Evolutionary conservation across 805 yeast species (phyloP).

Genomic region (Wickerhamomyces rabaulensis): DNA sequence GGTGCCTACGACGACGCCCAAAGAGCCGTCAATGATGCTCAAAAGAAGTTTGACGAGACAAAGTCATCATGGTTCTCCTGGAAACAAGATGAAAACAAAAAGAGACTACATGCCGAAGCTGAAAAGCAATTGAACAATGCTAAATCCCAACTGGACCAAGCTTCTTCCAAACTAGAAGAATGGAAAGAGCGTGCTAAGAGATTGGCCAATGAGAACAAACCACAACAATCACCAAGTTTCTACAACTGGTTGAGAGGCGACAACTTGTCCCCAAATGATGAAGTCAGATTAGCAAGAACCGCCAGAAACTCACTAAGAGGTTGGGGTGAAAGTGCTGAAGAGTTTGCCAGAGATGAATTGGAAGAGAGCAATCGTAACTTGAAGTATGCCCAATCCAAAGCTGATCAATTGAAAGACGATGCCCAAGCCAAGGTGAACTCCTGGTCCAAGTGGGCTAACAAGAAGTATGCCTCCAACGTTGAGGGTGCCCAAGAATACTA

Average conservation of each 20-base stretch:
- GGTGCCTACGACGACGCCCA: constrained; percentile 26
- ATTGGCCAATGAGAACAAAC: constrained; percentile 7
- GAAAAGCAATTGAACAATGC: constrained; percentile 20
- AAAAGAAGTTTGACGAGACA: constrained; percentile 31
- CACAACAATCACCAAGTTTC: constrained; percentile 10
- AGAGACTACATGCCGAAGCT: constrained; percentile 24
- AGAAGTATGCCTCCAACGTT: constrained; percentile 18
- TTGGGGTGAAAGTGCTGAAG: constrained; percentile 42
- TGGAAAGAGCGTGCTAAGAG: constrained; percentile 17
- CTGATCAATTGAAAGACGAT: constrained; percentile 3
- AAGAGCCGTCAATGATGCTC: constrained; percentile 28
- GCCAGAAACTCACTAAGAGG: constrained; percentile 36
- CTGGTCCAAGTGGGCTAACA: constrained; percentile 21
- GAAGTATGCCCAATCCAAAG: constrained; percentile 2
- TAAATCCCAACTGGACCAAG: constrained; percentile 16
- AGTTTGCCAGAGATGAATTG: constrained; percentile 37
- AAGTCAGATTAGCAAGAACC: constrained; percentile 28
- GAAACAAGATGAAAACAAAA: constrained; percentile 19
- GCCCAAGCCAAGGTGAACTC: constrained; percentile 8
- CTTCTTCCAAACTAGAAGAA: constrained; percentile 11
- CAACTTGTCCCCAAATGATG: constrained; percentile 22
- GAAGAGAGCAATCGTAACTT: constrained; percentile 14
- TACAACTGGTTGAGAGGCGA: constrained; percentile 25
- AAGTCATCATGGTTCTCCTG: constrained; percentile 24
- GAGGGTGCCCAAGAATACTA: constrained; percentile 24